Percentiles rank a stretch among this genome's conserved stretches.
These are phyloP conservation scores for Ustilago loliicola DNA, from an alignment of 1,284 basidiomycete species.

Conservation along the genomic window DNA sequence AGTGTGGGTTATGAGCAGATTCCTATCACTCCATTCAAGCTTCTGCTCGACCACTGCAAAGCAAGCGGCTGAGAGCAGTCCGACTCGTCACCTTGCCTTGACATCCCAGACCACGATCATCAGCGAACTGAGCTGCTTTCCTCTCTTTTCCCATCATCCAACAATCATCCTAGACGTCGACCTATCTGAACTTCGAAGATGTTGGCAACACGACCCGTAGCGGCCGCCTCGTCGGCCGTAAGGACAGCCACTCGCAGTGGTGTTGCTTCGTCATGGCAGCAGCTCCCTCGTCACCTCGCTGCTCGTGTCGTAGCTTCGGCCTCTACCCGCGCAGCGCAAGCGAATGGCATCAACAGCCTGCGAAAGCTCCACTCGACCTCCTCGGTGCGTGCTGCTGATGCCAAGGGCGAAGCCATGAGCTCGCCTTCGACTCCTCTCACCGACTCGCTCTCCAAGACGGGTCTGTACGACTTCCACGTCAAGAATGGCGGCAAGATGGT, in stretches of 20 bases:
- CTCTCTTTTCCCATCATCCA: constrained; percentile 10
- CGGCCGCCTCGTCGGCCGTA: constrained; percentile 30
- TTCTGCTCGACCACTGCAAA: constrained; percentile 2
- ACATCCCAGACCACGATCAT: not conserved
- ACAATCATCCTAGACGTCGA: not conserved
- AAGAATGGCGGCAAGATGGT: constrained; percentile 92
- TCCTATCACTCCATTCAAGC: not conserved
- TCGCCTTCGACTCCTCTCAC: constrained; percentile 28
- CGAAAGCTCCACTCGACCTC: constrained; percentile 40
- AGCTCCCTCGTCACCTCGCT: constrained; percentile 30
- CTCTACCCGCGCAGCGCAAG: constrained; percentile 2
- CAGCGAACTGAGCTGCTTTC: not conserved
- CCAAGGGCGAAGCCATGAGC: constrained; percentile 39
- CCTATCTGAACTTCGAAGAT: constrained; percentile 9
- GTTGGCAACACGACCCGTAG: constrained; percentile 31
- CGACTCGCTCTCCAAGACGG: constrained; percentile 73
- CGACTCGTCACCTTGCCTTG: constrained; percentile 4
- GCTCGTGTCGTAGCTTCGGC: constrained; percentile 22
- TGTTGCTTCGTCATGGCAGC: constrained; percentile 10
- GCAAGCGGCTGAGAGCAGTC: constrained; percentile 5
- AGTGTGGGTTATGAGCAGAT: not conserved
- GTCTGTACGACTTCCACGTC: constrained; percentile 91
- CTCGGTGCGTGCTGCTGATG: constrained; percentile 18
- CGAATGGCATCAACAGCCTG: constrained; percentile 3
- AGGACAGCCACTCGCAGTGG: constrained; percentile 31